These are phyloP conservation scores for Alternaria postmessia DNA, from an alignment of 2,329 filamentous ascomycete species.

Conservation along the genomic window DNA sequence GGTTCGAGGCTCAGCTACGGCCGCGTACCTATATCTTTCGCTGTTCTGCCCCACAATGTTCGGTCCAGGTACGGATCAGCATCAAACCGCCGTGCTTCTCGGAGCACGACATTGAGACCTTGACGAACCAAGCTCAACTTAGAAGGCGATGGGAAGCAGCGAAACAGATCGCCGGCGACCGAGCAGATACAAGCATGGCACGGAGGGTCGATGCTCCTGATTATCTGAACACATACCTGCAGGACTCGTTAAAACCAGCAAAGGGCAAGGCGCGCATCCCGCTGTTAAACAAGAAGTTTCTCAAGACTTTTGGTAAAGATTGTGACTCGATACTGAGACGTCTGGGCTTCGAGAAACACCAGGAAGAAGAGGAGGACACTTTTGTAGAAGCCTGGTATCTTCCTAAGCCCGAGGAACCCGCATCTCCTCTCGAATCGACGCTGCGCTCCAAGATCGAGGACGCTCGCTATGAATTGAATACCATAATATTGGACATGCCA, in stretches of 20 bases:
- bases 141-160: conserved; percentile 62
- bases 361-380: conserved; percentile 45
- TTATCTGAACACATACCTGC: conserved; percentile 67
- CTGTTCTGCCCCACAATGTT: conserved; percentile 68
- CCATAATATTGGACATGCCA: conserved; percentile 56
- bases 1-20: conserved; percentile 27
- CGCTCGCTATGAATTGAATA: conserved; percentile 65
- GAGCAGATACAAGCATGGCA: conserved; percentile 62
- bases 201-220: conserved; percentile 63
- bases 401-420: conserved; percentile 35
- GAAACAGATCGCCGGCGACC: conserved; percentile 60
- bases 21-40: conserved; percentile 56
- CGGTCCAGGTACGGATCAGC: conserved; percentile 61
- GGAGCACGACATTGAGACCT: conserved; percentile 56
- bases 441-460: conserved; percentile 61
- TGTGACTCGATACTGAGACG: conserved; percentile 66
- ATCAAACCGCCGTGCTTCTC: conserved; percentile 63
- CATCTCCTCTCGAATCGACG: conserved; percentile 30
- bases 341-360: conserved; percentile 62
- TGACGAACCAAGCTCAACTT: conserved; percentile 64
- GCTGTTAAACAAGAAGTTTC: conserved; percentile 69
- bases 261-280: conserved; percentile 64
- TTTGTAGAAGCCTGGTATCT: conserved; percentile 44
- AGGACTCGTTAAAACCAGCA: conserved; percentile 62
- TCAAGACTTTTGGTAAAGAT: conserved; percentile 68